phyloP scores from a whole-genome alignment of 352 stramenopile species.

The Phytopythium aichiense region DNA sequence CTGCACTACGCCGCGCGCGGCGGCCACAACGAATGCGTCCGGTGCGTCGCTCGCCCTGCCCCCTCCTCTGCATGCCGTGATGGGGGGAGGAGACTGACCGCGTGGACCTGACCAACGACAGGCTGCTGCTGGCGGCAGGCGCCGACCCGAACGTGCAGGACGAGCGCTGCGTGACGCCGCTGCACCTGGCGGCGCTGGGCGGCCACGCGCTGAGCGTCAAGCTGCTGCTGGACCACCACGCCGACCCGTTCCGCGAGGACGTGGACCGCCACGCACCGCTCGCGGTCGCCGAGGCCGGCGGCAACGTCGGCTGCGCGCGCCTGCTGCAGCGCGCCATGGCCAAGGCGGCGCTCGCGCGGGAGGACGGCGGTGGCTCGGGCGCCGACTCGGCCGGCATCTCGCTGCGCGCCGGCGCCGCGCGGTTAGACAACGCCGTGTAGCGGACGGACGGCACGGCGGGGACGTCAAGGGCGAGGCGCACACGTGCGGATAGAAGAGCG shows the following conservation, averaged over 20 bases:
- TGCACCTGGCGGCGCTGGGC: slow-evolving; percentile 67
- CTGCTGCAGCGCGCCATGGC: slow-evolving; percentile 78
- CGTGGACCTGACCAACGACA: slow-evolving; percentile 6
- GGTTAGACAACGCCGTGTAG: slow-evolving; percentile 73
- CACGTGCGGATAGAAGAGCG: neutral
- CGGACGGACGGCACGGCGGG: neutral
- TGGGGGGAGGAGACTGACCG: neutral
- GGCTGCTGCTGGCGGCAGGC: slow-evolving; percentile 49
- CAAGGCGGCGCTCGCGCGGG: slow-evolving; percentile 52
- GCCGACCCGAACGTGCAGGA: slow-evolving; percentile 71
- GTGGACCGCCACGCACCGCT: slow-evolving; percentile 70
- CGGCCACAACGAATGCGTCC: slow-evolving; percentile 76
- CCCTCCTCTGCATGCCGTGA: neutral
- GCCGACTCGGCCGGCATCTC: slow-evolving; percentile 43
- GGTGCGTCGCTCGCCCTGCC: too few species aligned
- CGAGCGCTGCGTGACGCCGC: slow-evolving; percentile 66
- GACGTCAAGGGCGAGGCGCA: neutral
- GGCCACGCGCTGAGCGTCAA: slow-evolving; percentile 80
- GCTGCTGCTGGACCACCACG: slow-evolving; percentile 73
- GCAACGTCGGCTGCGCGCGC: slow-evolving; percentile 71
- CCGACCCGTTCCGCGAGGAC: slow-evolving; percentile 77
- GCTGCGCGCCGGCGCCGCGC: slow-evolving; percentile 47
- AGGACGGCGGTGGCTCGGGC: slow-evolving; percentile 7
- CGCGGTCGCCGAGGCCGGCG: slow-evolving; percentile 61
- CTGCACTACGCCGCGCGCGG: slow-evolving; percentile 71